Percentiles rank a stretch among this genome's conserved stretches.
Evolutionary conservation across 805 yeast species (phyloP).

Genomic region (Lipomyces yamanashiensis): DNA sequence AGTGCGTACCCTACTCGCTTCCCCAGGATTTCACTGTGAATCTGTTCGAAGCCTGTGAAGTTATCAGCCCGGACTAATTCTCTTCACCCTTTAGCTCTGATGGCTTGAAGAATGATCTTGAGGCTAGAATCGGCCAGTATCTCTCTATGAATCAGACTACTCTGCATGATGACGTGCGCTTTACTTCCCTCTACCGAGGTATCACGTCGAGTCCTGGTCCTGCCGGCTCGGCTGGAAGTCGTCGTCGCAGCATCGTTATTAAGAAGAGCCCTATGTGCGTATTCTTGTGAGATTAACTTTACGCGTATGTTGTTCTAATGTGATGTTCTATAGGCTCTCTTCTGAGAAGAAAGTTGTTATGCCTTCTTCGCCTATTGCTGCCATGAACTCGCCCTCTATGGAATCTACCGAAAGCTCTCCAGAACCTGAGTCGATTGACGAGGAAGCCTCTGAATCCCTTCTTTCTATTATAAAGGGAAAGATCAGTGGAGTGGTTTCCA

Average conservation of each 20-base stretch:
- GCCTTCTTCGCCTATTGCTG: slow-evolving; percentile 5
- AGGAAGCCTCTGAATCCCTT: not conserved
- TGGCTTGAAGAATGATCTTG: slow-evolving; percentile 43
- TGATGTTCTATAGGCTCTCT: not conserved
- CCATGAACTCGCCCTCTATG: not conserved
- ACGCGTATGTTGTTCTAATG: not conserved
- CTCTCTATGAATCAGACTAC: slow-evolving; percentile 34
- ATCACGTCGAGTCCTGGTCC: slow-evolving; percentile 12
- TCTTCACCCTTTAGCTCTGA: slow-evolving; percentile 30
- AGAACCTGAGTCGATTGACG: not conserved
- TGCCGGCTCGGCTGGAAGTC: slow-evolving; percentile 7
- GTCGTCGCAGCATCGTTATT: slow-evolving; percentile 23
- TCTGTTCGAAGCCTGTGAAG: not conserved
- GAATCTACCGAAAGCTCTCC: not conserved
- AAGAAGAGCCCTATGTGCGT: slow-evolving; percentile 8
- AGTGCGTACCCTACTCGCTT: slow-evolving; percentile 39
- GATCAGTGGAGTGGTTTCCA: not conserved
- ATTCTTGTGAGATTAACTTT: not conserved
- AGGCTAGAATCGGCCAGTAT: slow-evolving; percentile 39
- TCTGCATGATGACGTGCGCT: slow-evolving; percentile 36
- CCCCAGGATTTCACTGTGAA: not conserved
- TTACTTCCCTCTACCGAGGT: slow-evolving; percentile 32
- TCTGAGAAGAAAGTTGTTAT: not conserved
- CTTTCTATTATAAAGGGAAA: not conserved
- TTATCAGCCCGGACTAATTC: too few species aligned